These are phyloP conservation scores for Sporobolomyces roseus DNA, from an alignment of 768 basidiomycete genomes.

Conservation along the genomic window DNA sequence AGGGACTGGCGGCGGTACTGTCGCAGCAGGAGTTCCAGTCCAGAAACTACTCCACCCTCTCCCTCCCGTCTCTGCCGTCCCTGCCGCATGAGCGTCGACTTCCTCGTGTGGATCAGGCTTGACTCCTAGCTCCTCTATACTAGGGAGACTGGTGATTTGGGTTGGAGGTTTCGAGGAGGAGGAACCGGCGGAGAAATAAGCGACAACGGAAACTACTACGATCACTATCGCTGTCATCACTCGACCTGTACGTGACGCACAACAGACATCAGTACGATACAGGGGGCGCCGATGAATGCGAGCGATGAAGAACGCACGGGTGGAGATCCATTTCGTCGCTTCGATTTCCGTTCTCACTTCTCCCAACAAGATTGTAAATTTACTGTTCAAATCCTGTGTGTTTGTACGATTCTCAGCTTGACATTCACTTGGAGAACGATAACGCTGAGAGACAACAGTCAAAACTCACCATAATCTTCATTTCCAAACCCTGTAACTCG, in stretches of 20 bases:
- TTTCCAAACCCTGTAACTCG: slow-evolving; percentile 77
- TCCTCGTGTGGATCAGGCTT: not conserved
- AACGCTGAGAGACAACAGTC: no score
- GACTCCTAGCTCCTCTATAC: slow-evolving; percentile 37
- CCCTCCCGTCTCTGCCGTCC: not conserved
- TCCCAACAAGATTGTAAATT: slow-evolving; percentile 52
- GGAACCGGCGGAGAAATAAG: slow-evolving; percentile 13
- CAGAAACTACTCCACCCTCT: slow-evolving; percentile 2
- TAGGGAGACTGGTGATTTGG: not conserved
- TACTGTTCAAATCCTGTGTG: slow-evolving; percentile 52
- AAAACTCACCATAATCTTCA: slow-evolving; percentile 58
- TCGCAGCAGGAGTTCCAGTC: not conserved
- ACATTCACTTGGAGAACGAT: no score
- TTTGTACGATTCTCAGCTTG: not conserved
- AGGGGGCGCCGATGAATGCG: not conserved
- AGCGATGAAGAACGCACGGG: slow-evolving; percentile 23
- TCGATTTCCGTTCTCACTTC: slow-evolving; percentile 53
- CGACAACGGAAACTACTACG: slow-evolving; percentile 35
- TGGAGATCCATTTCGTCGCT: slow-evolving; percentile 52
- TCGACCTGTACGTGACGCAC: slow-evolving; percentile 16
- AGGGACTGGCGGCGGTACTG: no score
- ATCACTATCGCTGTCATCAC: slow-evolving; percentile 38
- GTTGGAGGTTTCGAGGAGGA: not conserved
- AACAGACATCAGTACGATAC: not conserved
- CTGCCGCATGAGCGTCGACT: no score